These are phyloP conservation scores for Ascoidea asiatica DNA, from an alignment of 805 yeast genomes.

Conservation along the genomic window DNA sequence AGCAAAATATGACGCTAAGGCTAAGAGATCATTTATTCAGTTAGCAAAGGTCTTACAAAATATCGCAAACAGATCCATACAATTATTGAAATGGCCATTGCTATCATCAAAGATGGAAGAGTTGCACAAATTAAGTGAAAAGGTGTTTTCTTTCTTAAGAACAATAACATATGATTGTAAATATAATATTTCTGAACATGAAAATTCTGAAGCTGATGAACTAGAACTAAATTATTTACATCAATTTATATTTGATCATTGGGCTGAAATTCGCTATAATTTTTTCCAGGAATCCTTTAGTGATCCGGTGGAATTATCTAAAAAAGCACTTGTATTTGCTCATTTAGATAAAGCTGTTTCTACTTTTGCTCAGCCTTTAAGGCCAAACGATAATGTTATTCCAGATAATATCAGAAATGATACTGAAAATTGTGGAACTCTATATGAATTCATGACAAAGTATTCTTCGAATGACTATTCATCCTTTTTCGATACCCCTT, in stretches of 20 bases:
- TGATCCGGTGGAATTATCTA: no score
- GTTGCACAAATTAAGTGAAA: slow-evolving; percentile 23
- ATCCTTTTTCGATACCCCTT: slow-evolving; percentile 24
- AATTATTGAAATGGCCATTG: slow-evolving; percentile 50
- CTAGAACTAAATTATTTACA: neutral
- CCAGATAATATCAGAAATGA: slow-evolving; percentile 38
- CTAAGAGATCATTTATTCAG: slow-evolving; percentile 56
- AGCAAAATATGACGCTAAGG: neutral
- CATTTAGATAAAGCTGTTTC: slow-evolving; percentile 20
- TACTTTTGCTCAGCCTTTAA: slow-evolving; percentile 45
- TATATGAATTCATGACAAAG: slow-evolving; percentile 66
- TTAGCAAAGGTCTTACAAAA: slow-evolving; percentile 78
- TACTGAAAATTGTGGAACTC: slow-evolving; percentile 32
- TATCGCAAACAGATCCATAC: slow-evolving; percentile 72
- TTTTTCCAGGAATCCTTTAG: no score
- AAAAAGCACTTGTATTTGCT: neutral
- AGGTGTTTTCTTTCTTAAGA: slow-evolving; percentile 26
- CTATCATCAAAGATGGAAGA: slow-evolving; percentile 27
- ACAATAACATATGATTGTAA: slow-evolving; percentile 14
- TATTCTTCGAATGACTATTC: slow-evolving; percentile 36
- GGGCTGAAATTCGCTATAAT: neutral
- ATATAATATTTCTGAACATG: neutral
- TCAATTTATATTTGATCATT: neutral
- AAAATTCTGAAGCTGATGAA: neutral
- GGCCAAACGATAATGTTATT: slow-evolving; percentile 39